Percentiles rank a stretch among this genome's conserved stretches.
Evolutionary conservation across 139 green algal genomes (phyloP).

Genomic region (Chlorokybus atmophyticus): DNA sequence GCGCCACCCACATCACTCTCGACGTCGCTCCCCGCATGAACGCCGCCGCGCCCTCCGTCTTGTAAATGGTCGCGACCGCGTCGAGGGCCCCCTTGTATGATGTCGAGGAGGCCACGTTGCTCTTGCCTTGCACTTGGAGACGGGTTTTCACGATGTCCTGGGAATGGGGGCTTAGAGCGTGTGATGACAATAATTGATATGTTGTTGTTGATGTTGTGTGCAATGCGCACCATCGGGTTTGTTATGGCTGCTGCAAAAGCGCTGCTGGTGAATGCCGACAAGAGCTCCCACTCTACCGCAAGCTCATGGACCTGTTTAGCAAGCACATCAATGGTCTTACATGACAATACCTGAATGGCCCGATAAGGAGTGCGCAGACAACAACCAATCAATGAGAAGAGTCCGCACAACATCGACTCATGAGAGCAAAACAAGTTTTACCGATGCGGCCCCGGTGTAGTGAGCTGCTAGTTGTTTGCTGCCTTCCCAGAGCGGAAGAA

Average conservation of each 20-base stretch:
- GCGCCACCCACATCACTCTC: constrained; percentile 16
- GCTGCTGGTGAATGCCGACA: constrained; percentile 6
- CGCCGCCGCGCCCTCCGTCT: not conserved
- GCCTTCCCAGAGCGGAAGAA: constrained; percentile 13
- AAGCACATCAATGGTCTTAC: too few relatives aligned
- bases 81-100: constrained; percentile 8
- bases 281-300: constrained; percentile 10
- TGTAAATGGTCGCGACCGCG: constrained; percentile 1
- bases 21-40: constrained; percentile 8
- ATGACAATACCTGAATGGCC: too few relatives aligned
- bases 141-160: constrained; percentile 20
- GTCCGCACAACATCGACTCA: too few relatives aligned
- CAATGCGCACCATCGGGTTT: constrained; percentile 14
- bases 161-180: not conserved
- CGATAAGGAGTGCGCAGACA: too few relatives aligned
- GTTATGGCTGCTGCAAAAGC: constrained; percentile 10
- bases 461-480: constrained; percentile 1
- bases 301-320: constrained; percentile 3
- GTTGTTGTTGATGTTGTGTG: too few relatives aligned
- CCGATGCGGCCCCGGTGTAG: constrained; percentile 1
- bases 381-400: too few relatives aligned
- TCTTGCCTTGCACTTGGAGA: constrained; percentile 14
- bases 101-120: constrained; percentile 11
- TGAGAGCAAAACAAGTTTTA: constrained; percentile 1
- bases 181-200: too few relatives aligned